Evolutionary conservation across 352 stramenopile genomes (phyloP), one percentile per base, ranked within the genome.

Genomic region (Globisporangium paddicum): DNA sequence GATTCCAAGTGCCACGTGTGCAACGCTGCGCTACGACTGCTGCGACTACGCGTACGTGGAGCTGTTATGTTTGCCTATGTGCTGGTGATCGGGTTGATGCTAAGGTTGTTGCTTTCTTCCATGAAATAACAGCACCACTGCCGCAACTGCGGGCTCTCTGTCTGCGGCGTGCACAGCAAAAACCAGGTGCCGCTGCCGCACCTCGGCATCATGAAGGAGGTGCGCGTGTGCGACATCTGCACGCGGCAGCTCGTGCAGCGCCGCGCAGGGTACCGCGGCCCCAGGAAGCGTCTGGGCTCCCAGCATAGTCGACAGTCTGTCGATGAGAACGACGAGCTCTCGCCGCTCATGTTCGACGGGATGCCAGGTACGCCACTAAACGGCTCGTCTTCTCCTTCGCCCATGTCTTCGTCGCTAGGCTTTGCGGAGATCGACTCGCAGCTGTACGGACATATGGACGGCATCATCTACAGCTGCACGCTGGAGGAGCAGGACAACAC

Each of bases 401-500:
- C 38, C 35, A 41, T 41, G n/a, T 57, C 30, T 11, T n/a, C 51
- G 16, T 38, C 41, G 28, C 28, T 32, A 28, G 18, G 19, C 21
- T 45, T 35, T 23, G 28, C 40, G 13, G 38, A 16, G 19, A 55
- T 51, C 37, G 47, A 68, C 5, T 49, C 55, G 48, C 50, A 74
- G 26, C 46, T 75, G 6, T 67, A 72, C 40, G 48, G 63, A 7
- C 66, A 72, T 48, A 77, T 87, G 66, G 68, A 73, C 51, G 81
- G 81, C 21, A 79, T 90, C n/a, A 66, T 90, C 50, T 87, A 88
- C 65, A 85, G 73, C 65, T 87, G 77, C 55, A 59, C 86, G 48
- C 38, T 90, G 23, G 81, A 90, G 57, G 78, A 90, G 55, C 81
- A 90, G 58, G 81, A 87, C 66, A 88, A 87, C 56, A 90, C 72